Evolutionary conservation across 139 green algal genomes (phyloP).

Genomic region (Chlamydomonas schloesseri): DNA sequence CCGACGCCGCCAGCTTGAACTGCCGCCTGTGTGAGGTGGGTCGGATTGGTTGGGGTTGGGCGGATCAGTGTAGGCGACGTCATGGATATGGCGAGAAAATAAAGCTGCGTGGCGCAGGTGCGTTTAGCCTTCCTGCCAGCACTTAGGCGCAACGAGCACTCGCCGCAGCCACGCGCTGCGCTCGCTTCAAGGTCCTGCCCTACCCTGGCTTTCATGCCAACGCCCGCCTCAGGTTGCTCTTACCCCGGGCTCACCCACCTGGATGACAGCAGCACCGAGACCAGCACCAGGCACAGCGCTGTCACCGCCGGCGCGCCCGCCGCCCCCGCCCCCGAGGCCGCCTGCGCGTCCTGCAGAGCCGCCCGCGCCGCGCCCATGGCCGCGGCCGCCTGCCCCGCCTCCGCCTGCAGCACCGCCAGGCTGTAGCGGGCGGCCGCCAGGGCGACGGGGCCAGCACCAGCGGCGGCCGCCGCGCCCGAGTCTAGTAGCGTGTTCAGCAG

Average conservation of each 20-base stretch:
- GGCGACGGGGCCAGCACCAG: background rate
- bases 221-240: too few species aligned
- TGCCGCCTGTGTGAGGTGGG: background rate
- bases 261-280: conserved; percentile 32
- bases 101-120: too few species aligned
- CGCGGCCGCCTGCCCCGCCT: conserved; percentile 10
- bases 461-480: background rate
- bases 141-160: too few species aligned
- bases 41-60: too few species aligned
- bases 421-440: conserved; percentile 1
- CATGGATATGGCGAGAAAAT: too few species aligned
- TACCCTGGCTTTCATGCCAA: too few species aligned
- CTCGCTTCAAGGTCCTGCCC: too few species aligned
- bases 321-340: background rate
- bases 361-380: background rate
- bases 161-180: too few species aligned
- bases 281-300: conserved; percentile 28
- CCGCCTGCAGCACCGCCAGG: conserved; percentile 46
- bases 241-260: background rate
- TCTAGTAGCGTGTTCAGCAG: background rate
- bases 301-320: background rate
- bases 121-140: too few species aligned
- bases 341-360: conserved; percentile 21
- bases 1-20: conserved; percentile 1
- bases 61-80: too few species aligned